Evolutionary conservation across 371 early-diverging fungal genomes (phyloP).

Genomic region (Mucor circinelloides): DNA sequence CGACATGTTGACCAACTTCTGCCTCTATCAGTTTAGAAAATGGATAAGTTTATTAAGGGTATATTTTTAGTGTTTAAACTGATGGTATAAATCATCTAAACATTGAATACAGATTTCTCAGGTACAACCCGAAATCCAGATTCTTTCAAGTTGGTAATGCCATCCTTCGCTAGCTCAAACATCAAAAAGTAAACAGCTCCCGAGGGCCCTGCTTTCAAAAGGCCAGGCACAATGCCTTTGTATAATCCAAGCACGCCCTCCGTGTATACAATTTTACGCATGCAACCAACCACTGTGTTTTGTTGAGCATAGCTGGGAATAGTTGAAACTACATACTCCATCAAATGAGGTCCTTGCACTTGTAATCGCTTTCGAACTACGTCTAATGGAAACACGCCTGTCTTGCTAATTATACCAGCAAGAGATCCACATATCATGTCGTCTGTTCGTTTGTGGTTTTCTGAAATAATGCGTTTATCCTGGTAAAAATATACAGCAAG

Average conservation of each 20-base stretch:
- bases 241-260: slow-evolving; percentile 84
- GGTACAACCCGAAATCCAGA: slow-evolving; percentile 16
- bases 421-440: slow-evolving; percentile 76
- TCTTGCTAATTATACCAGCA: slow-evolving; percentile 83
- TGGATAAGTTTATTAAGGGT: too few species aligned
- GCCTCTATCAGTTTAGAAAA: too few species aligned
- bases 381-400: slow-evolving; percentile 87
- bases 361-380: slow-evolving; percentile 76
- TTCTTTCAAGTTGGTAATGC: slow-evolving; percentile 27
- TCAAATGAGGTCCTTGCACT: slow-evolving; percentile 70
- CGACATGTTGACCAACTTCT: too few species aligned
- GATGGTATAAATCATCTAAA: not conserved
- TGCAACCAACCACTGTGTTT: slow-evolving; percentile 51
- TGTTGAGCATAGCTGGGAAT: slow-evolving; percentile 57
- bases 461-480: slow-evolving; percentile 22
- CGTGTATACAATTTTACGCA: slow-evolving; percentile 57
- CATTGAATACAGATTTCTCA: slow-evolving; percentile 2
- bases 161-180: slow-evolving; percentile 53
- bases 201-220: slow-evolving; percentile 82
- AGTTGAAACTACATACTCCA: slow-evolving; percentile 46
- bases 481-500: not conserved
- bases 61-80: too few species aligned
- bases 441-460: slow-evolving; percentile 28
- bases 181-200: slow-evolving; percentile 85
- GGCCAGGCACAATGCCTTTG: slow-evolving; percentile 79